These are phyloP conservation scores for Aquilaria yunnanensis DNA, from an alignment of 345 rosid genomes.

Conservation along the genomic window DNA sequence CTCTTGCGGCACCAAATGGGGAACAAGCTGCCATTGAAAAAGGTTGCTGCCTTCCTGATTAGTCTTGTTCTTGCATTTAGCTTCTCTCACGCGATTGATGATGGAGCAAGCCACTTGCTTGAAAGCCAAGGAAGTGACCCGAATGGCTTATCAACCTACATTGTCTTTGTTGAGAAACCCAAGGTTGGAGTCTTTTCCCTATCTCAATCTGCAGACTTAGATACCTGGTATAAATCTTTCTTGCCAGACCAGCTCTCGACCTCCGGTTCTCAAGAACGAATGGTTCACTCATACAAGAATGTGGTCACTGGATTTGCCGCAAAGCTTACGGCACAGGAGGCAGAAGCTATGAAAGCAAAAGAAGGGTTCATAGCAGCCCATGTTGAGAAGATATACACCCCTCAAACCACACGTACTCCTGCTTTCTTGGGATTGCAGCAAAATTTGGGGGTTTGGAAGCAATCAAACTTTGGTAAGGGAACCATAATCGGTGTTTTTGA, in stretches of 20 bases:
- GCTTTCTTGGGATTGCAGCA: slow-evolving; percentile 34
- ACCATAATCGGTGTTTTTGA: slow-evolving; percentile 46
- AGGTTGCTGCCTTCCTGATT: no score
- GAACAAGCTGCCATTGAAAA: no score
- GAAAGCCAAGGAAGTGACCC: slow-evolving; percentile 3
- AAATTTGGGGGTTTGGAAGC: slow-evolving; percentile 27
- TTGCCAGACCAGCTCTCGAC: slow-evolving; percentile 11
- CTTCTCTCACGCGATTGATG: no score
- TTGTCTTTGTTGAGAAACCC: slow-evolving; percentile 27
- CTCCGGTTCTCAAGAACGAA: slow-evolving; percentile 9
- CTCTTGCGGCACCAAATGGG: no score
- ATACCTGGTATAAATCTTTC: slow-evolving; percentile 23
- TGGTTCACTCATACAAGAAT: slow-evolving; percentile 23
- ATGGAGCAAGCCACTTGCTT: no score
- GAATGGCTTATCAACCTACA: slow-evolving; percentile 21
- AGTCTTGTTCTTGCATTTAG: no score
- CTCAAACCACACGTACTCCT: slow-evolving; percentile 48
- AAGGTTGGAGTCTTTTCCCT: slow-evolving; percentile 8
- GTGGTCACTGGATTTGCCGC: slow-evolving; percentile 31
- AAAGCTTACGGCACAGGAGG: slow-evolving; percentile 26
- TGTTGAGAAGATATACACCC: slow-evolving; percentile 22
- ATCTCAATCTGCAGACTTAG: slow-evolving; percentile 9
- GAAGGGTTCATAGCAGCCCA: slow-evolving; percentile 27
- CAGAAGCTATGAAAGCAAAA: slow-evolving; percentile 18
- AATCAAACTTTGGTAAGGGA: slow-evolving; percentile 30